These are phyloP conservation scores for Cladobotryum mycophilum DNA, from an alignment of 2,329 filamentous ascomycete species.

Conservation along the genomic window DNA sequence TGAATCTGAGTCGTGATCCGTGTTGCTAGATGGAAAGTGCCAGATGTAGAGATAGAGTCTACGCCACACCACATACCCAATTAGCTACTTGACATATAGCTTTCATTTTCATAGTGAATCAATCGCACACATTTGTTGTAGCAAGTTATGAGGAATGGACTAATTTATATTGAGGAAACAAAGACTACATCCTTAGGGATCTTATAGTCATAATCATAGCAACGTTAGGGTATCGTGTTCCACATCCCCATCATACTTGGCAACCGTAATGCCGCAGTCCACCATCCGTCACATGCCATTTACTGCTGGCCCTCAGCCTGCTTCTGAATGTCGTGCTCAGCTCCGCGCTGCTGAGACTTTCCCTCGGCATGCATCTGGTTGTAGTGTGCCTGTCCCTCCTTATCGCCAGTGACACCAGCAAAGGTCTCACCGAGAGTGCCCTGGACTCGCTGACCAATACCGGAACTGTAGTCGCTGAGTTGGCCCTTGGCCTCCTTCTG, in stretches of 20 bases:
- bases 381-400: slow-evolving; percentile 56
- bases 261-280: too few species aligned
- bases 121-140: too few species aligned
- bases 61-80: too few species aligned
- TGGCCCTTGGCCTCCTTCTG: slow-evolving; percentile 79
- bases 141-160: too few species aligned
- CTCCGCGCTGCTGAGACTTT: slow-evolving; percentile 78
- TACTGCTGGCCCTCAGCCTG: slow-evolving; percentile 45
- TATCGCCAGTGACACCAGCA: slow-evolving; percentile 67
- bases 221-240: slow-evolving; percentile 8
- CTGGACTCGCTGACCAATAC: slow-evolving; percentile 58
- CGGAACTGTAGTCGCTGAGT: slow-evolving; percentile 62
- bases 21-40: too few species aligned
- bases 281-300: not conserved
- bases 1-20: not conserved
- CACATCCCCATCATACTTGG: not conserved
- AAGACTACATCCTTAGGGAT: too few species aligned
- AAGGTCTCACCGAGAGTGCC: slow-evolving; percentile 67
- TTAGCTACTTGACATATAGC: too few species aligned
- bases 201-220: not conserved
- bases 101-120: too few species aligned
- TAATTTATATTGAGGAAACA: too few species aligned
- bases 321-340: slow-evolving; percentile 75
- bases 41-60: too few species aligned
- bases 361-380: slow-evolving; percentile 69